phyloP scores from a whole-genome alignment of 2,329 filamentous ascomycete species.

The Ilyonectria sp. region DNA sequence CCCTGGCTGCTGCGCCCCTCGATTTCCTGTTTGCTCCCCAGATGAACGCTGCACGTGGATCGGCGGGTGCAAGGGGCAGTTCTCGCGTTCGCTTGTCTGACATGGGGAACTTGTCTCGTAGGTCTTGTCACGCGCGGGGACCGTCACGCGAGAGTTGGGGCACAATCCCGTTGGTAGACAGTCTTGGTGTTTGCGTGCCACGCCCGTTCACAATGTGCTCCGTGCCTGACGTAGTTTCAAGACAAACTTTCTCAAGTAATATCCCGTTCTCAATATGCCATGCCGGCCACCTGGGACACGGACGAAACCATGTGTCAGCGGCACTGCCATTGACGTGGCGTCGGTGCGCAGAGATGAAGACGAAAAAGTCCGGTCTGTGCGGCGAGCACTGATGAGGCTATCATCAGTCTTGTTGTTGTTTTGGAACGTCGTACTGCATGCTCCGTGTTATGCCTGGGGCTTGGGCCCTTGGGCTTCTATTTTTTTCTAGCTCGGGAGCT shows the following conservation, averaged over 20 bases:
- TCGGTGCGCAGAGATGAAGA: neutral
- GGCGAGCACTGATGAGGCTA: neutral
- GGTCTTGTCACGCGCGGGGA: conserved; percentile 6
- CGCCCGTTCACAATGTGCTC: neutral
- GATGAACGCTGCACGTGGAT: conserved; percentile 11
- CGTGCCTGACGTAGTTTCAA: neutral
- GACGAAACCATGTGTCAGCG: conserved; percentile 2
- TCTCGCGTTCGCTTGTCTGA: conserved; percentile 1
- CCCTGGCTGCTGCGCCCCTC: conserved; percentile 30
- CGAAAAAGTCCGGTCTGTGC: conserved; percentile 17
- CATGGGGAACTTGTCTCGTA: conserved; percentile 4
- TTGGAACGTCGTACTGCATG: neutral
- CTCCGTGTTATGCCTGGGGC: neutral
- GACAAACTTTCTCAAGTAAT: neutral
- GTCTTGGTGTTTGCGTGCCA: neutral
- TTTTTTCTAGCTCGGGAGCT: conserved; percentile 21
- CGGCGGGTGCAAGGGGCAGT: conserved; percentile 6
- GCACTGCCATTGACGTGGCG: neutral
- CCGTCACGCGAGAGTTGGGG: neutral
- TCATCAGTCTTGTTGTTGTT: neutral
- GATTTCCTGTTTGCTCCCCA: conserved; percentile 22
- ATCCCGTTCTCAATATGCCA: neutral
- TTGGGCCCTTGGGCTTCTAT: conserved; percentile 16
- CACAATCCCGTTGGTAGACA: neutral
- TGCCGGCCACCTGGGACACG: neutral